Conservation (phyloP, 345 rosid species). For the Gossypium thurberi region DNA sequence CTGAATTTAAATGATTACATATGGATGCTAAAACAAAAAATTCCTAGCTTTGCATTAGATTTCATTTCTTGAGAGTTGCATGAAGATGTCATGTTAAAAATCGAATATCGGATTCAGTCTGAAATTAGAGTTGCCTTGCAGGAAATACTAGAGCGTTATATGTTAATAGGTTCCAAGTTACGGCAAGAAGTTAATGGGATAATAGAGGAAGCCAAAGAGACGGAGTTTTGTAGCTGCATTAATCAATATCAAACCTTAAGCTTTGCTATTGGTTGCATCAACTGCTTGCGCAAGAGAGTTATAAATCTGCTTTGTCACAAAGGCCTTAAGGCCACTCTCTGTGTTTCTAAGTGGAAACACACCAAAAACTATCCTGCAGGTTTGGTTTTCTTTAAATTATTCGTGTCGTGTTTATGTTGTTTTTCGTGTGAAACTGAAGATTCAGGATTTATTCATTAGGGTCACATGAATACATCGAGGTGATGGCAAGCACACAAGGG, state of each 20-base stretch:
- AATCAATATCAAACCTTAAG: not conserved
- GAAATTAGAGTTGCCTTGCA: not conserved
- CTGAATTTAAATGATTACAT: no score
- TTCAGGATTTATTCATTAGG: slow-evolving; percentile 14
- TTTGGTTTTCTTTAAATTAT: not conserved
- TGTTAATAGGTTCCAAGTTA: slow-evolving; percentile 18
- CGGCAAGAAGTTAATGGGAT: slow-evolving; percentile 28
- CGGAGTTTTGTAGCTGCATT: slow-evolving; percentile 22
- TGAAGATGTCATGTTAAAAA: no score
- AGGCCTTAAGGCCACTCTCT: slow-evolving; percentile 29
- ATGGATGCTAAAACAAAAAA: no score
- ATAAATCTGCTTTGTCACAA: slow-evolving; percentile 24
- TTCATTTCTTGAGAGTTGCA: no score
- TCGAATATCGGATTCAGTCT: no score
- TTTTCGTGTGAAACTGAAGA: not conserved
- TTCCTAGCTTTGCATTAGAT: no score
- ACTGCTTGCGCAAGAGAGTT: slow-evolving; percentile 29
- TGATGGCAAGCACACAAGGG: slow-evolving; percentile 22
- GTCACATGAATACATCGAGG: slow-evolving; percentile 36
- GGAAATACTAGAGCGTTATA: slow-evolving; percentile 35
- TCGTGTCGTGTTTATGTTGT: not conserved
- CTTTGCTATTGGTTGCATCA: slow-evolving; percentile 19
- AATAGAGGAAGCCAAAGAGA: slow-evolving; percentile 21
- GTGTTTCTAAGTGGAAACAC: slow-evolving; percentile 37
- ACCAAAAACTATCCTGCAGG: slow-evolving; percentile 40